Base-by-base conservation (phyloP, 495 filamentous ascomycete genomes). In the Xanthoparmelia taractica region DNA sequence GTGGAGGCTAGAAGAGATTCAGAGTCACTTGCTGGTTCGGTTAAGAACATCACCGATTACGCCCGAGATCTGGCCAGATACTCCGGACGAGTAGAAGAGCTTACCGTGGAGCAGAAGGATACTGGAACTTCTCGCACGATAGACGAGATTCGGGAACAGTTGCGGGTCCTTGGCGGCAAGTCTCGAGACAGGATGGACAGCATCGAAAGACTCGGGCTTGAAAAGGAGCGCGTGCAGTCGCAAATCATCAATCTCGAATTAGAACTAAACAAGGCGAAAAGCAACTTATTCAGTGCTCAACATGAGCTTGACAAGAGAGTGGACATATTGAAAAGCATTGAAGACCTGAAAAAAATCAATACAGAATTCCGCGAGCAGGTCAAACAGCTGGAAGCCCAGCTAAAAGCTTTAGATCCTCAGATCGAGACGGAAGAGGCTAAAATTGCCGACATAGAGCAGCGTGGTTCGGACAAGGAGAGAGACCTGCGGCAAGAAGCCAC, bases 111-210 rank as follows among this genome's bases (percentile, higher is more conserved):
- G 63, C 84, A 96, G 67, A 82, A 86, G 57, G 83, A 87, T 20
- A 74, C 79, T 65, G 83, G 84, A 4, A 68, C 80, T 20, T 76
- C 82, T 8, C 84, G 87, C 64, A 87, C 87, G 10, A 75, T 91
- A 23, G 87, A 96, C 58, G 89, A 96, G 65, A 90, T 97, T 63
- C 89, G 92, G 66, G 83, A 88, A 20, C 82, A 94, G 58, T 84
- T 90, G 60, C 81, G 83, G 27, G 71, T 76, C 34, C 80, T 86
- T 66, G 81, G 80, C n/a, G 90, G 92, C 64, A 84, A 88, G 69
- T 77, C 83, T 31, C 80, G 84, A 62, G 69, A 73, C n/a, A 68
- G 85, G 13, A 89, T 87, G 68, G 77, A 82, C 38, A 80, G 76
- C 34, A 80, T 92, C 18, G 70, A 77, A 20, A 87, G 85, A 60